Conservation (phyloP, 176 grass and related monocot species). For the Poa annua region DNA sequence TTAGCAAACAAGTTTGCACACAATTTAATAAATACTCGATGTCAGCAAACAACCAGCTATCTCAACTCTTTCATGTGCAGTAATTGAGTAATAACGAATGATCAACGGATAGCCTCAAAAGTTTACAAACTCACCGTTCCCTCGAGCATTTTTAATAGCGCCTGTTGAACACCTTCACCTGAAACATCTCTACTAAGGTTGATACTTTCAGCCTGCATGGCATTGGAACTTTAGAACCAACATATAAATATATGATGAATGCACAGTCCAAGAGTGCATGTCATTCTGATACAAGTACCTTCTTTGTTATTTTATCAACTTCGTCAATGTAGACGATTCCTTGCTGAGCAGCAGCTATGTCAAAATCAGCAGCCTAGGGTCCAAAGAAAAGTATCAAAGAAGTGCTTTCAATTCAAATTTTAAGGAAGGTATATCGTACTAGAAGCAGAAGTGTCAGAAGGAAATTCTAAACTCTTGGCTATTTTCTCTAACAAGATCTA, state of each 20-base stretch:
- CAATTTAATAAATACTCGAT: constrained; percentile 21
- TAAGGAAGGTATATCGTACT: not conserved
- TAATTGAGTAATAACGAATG: not conserved
- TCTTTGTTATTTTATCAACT: constrained; percentile 90
- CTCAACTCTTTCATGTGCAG: constrained; percentile 11
- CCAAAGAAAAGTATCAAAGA: constrained; percentile 12
- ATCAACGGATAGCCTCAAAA: constrained; percentile 1
- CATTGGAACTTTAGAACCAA: not conserved
- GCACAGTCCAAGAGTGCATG: not conserved
- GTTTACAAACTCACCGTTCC: constrained; percentile 62
- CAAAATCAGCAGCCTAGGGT: constrained; percentile 73
- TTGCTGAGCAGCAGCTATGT: constrained; percentile 73
- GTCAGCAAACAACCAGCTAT: constrained; percentile 10
- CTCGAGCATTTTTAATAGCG: constrained; percentile 81
- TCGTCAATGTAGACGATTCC: constrained; percentile 82
- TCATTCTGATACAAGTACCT: constrained; percentile 42
- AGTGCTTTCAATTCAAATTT: not conserved
- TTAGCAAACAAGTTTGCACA: not conserved
- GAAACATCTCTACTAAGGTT: constrained; percentile 89
- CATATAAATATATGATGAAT: not conserved
- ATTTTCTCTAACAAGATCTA: not conserved
- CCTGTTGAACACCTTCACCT: constrained; percentile 86
- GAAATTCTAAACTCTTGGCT: not conserved
- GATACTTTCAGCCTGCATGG: constrained; percentile 71
- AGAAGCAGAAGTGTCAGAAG: not conserved